A percentile compares a stretch with the other conserved stretches of the same genome.
Evolutionary conservation across 371 early-diverging fungal genomes (phyloP).

Genomic region (Saksenaea oblongispora): DNA sequence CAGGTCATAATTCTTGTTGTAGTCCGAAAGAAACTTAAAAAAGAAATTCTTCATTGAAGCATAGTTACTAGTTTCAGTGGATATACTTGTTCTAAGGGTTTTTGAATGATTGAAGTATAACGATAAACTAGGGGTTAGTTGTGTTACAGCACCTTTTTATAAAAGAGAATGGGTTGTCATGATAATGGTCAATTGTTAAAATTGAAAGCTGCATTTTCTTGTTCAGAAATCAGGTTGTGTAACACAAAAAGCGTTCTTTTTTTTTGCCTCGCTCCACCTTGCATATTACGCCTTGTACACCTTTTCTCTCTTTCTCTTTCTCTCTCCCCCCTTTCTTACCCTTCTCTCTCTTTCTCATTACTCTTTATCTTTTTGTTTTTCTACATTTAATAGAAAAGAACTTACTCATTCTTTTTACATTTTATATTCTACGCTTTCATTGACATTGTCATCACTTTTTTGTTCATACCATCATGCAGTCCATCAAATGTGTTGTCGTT

Average conservation of each 20-base stretch:
- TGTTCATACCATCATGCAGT: background rate
- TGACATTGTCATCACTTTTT: background rate
- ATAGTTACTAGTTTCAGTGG: too few species aligned
- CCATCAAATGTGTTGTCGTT: conserved; percentile 4
- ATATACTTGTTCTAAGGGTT: too few species aligned
- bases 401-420: background rate
- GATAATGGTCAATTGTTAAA: too few species aligned
- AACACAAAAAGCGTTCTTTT: background rate
- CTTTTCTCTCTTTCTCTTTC: conserved; percentile 2
- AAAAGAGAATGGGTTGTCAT: background rate
- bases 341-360: background rate
- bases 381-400: background rate
- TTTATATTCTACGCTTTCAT: background rate
- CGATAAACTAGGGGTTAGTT: too few species aligned
- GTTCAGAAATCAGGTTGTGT: background rate
- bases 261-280: conserved; percentile 1
- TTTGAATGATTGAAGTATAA: too few species aligned
- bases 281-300: conserved; percentile 4
- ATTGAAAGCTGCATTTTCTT: background rate
- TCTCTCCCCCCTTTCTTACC: background rate
- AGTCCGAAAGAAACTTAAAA: too few species aligned
- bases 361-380: background rate
- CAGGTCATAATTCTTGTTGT: too few species aligned
- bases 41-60: too few species aligned
- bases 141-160: background rate